A percentile compares a stretch with the other conserved stretches of the same genome.
These are phyloP conservation scores for Candida piceae DNA, from an alignment of 805 yeast genomes.

Conservation along the genomic window DNA sequence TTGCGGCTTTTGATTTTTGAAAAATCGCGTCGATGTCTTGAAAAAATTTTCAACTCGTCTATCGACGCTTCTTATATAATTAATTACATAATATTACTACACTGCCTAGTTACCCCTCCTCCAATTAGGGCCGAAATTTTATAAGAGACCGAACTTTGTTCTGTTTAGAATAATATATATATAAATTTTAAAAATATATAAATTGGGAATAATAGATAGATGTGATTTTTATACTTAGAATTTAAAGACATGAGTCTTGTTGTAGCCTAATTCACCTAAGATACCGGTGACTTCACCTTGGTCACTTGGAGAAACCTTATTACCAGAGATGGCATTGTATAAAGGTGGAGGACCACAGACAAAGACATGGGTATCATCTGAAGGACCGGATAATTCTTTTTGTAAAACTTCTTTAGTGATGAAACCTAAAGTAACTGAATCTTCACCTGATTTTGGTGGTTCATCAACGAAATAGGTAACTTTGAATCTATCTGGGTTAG, in stretches of 20 bases:
- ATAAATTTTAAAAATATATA: too few species aligned
- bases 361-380: constrained; percentile 63
- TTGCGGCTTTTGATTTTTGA: too few species aligned
- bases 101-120: too few species aligned
- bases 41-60: too few species aligned
- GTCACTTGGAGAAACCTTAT: constrained; percentile 77
- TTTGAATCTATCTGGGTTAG: constrained; percentile 73
- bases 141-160: too few species aligned
- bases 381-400: constrained; percentile 57
- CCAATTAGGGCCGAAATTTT: too few species aligned
- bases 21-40: too few species aligned
- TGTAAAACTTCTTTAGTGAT: constrained; percentile 71
- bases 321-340: constrained; percentile 83
- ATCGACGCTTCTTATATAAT: too few species aligned
- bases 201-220: too few species aligned
- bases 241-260: constrained; percentile 84
- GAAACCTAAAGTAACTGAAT: constrained; percentile 65
- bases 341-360: constrained; percentile 96
- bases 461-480: constrained; percentile 78
- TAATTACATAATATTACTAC: too few species aligned
- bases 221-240: too few species aligned
- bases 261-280: constrained; percentile 82
- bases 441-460: constrained; percentile 33
- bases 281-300: constrained; percentile 94
- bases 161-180: too few species aligned